Evolutionary conservation across 2,329 filamentous ascomycete genomes (phyloP), one percentile per base, ranked within the genome.

Genomic region (Sporothrix brunneoviolacea): DNA sequence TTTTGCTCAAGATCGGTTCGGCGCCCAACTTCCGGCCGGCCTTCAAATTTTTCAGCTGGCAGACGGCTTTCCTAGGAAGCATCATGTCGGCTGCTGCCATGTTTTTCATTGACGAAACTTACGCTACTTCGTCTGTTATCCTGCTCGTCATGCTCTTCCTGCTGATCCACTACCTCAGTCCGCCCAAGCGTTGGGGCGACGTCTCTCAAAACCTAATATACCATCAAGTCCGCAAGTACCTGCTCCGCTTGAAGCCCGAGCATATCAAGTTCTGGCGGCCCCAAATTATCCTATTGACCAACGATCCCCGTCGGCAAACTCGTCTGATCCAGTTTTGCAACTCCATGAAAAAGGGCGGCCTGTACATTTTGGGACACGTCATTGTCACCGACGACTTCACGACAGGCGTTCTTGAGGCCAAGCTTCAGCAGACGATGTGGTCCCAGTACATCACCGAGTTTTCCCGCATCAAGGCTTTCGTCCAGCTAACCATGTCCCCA

Each of bases 211-310:
- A 88, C 60, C 70, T 95, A 54, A 94, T 95, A 47, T 95, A 94
- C 61, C 69, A 80, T 54, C 89, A 95, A 69, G 88, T 94, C 13
- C 79, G 89, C 53, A 95, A 95, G 60, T 94, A 95, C 61, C 69
- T 95, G 27, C 71, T 95, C 27, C 81, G 88, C n/a, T 71, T 95
- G 27, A 83, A 82, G 44, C 88, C 88, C 32, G 89, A 95, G 60
- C 89, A 95, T 62, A 90, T 95, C 65, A 95, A 95, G 61, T 95
- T 94, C 64, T 95, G 90, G 89, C 77, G 89, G 46, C 89, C 89
- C 0, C 89, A 94, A 57, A 91, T 95, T 38, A 78, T 95, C 42
- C 74, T 95, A 0, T 79, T 95, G 48, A 81, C 93, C 56, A 93
- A 91, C 62, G 81, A 93, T 59, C 86, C 88, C 4, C 77, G 89